Percentiles rank a stretch among this genome's conserved stretches.
These are phyloP conservation scores for Anthostomella pinea DNA, from an alignment of 2,329 filamentous ascomycete genomes.

Conservation along the genomic window DNA sequence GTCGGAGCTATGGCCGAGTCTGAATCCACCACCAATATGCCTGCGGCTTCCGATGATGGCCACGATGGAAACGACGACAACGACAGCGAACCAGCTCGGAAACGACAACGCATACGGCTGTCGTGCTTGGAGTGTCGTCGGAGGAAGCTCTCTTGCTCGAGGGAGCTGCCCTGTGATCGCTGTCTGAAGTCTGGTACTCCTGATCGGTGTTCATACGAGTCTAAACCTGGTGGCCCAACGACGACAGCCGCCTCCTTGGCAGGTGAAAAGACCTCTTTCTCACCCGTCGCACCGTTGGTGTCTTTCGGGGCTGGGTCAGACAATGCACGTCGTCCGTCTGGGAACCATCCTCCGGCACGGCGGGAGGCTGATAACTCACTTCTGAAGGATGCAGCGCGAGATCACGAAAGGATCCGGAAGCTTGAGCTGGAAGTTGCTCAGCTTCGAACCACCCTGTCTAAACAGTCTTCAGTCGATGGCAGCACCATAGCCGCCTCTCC, in stretches of 20 bases:
- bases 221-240: constrained; percentile 35
- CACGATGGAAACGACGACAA: constrained; percentile 28
- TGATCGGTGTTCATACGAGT: constrained; percentile 59
- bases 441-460: constrained; percentile 50
- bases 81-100: constrained; percentile 43
- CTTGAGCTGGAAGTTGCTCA: constrained; percentile 59
- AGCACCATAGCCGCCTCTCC: constrained; percentile 50
- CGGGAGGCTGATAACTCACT: constrained; percentile 33
- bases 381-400: constrained; percentile 42
- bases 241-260: constrained; percentile 22
- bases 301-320: constrained; percentile 38
- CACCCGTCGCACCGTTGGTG: constrained; percentile 43
- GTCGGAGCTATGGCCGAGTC: constrained; percentile 16
- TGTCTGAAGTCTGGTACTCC: constrained; percentile 61
- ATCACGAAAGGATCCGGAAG: constrained; percentile 57
- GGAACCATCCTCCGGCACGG: constrained; percentile 34
- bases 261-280: constrained; percentile 47
- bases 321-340: constrained; percentile 20
- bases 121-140: constrained; percentile 60
- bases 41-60: constrained; percentile 13
- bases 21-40: constrained; percentile 10
- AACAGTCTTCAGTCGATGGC: constrained; percentile 47
- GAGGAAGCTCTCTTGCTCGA: constrained; percentile 60
- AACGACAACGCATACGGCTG: constrained; percentile 57
- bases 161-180: constrained; percentile 59